Evolutionary conservation across 2,329 filamentous ascomycete species (phyloP), one percentile per base, ranked within the genome.

Genomic region (Onygenales sp.): DNA sequence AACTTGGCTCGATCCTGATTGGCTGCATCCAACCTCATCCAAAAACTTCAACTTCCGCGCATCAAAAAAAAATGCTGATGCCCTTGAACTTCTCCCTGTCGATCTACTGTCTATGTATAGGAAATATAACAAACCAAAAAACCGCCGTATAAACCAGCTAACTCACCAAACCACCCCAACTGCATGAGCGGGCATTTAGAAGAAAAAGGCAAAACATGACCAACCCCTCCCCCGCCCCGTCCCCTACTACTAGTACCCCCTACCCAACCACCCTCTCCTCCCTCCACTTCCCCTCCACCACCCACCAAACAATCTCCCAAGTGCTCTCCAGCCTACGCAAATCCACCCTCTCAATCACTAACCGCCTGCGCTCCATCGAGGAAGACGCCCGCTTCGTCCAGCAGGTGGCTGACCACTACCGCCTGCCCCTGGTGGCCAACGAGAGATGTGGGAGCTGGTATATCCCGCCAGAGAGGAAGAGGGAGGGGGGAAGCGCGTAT

Each of bases 361-460:
- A 96, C 72, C 86, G 92, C 13, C 81, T 98, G 10, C 73, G 75
- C 33, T 95, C 89, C 32, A 92, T 97, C 67, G 74, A 78, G 55
- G 72, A 78, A 32, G 93, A 97, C 69, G 85, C 89, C 7, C 68
- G 68, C 1, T 97, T 96, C 67, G 87, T 93, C 21, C 68, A 73
- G 27, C 66, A 74, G 7, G 84, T 89, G 0, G 67, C 70, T 14
- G 61, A 68, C 11, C 64, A 70, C 47, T 71, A 77, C 60, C 59
- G 63, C 2, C 74, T 92, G 1, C 89, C 90, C 0, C 75, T 97
- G 1, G 76, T 97, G 11, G 90, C 92, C 33, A 98, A 98, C 66
- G 91, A 97, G 74, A 81, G 93, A 55, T 97, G 93, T 68, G 93
- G 93, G 0, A 92, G 88, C 70, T 98, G 93, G 93, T 97, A 97